Evolutionary conservation across 257 asterid genomes (phyloP), one percentile per base, ranked within the genome.

Genomic region (Nemophila menziesii): DNA sequence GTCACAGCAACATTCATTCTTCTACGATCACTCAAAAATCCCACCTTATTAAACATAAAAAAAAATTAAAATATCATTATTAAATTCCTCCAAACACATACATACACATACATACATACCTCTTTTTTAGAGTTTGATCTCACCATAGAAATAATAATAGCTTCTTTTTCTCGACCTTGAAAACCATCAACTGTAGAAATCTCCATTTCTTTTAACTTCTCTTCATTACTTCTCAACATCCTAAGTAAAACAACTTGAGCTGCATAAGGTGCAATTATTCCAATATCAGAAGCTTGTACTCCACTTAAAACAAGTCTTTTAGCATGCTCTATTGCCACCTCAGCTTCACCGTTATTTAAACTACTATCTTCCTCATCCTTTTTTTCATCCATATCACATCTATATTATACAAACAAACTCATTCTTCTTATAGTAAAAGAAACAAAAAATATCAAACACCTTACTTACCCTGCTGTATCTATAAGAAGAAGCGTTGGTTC

Each of bases 381-480:
- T 77, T 80, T 89, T 73, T 89, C 98, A 56, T 89, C 97, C 93
- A 89, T 80, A 62, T 83, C 97, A 71, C 95, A 89, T 33, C 97
- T 89, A 80, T n/a, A n/a, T n/a, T n/a, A 22, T 55, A 46, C 3
- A 20, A 44, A 43, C 36, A 29, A 7, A 5, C 36, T 29, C 36
- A 7, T 29, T 3, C 7, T 29, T 29, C 12, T 40, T 21, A 40
- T 4, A 40, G 45, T 16, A 37, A 37, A 3, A 29, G 36, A 39
- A 24, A n/a, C 22, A 23, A 33, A 12, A 0, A 39, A 19, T 22
- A 46, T n/a, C 21, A 34, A 48, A 22, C 43, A 51, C 26, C 43
- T n/a, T 34, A 26, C 63, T 41, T 78, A 84, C 95, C 98, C 98
- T 56, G 95, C 78, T 53, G 47, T 84, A 87, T 89, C 98, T 33